Conservation (phyloP, 2,329 filamentous ascomycete species). For the Pseudogymnoascus sp. region DNA sequence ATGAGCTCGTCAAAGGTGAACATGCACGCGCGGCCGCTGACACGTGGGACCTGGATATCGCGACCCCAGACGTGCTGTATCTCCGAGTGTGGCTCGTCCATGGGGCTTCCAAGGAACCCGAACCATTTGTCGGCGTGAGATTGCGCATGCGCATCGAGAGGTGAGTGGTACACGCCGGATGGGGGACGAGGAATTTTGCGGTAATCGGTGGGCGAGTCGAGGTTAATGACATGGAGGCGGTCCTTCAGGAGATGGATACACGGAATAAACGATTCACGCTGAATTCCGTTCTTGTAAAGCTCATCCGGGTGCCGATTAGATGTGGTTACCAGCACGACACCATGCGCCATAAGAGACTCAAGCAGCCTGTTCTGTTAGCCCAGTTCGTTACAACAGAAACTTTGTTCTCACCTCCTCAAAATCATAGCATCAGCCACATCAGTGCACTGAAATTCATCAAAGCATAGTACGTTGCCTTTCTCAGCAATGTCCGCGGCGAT, state of each 20-base stretch:
- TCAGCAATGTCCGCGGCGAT: conserved; percentile 92
- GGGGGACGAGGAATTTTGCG: conserved; percentile 91
- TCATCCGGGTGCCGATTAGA: conserved; percentile 95
- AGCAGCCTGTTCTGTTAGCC: conserved; percentile 48
- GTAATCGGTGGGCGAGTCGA: conserved; percentile 93
- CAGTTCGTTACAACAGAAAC: neutral
- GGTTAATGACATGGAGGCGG: conserved; percentile 79
- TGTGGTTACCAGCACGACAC: conserved; percentile 92
- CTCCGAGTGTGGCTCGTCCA: conserved; percentile 65
- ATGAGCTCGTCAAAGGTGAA: conserved; percentile 94
- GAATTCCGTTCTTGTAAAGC: conserved; percentile 95
- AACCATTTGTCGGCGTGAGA: conserved; percentile 94
- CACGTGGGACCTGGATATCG: conserved; percentile 76
- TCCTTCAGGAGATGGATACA: conserved; percentile 87
- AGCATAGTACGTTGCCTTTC: conserved; percentile 78
- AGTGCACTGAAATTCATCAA: conserved; percentile 98
- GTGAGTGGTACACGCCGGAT: conserved; percentile 88
- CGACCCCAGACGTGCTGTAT: conserved; percentile 87
- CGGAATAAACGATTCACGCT: conserved; percentile 88
- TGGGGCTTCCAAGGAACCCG: conserved; percentile 78
- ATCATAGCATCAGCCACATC: conserved; percentile 99
- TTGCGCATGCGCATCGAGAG: conserved; percentile 67
- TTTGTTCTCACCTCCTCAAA: conserved; percentile 53
- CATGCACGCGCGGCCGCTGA: conserved; percentile 78
- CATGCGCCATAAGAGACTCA: conserved; percentile 87